These are phyloP conservation scores for Russula abietina DNA, from an alignment of 768 basidiomycete species.

Conservation along the genomic window DNA sequence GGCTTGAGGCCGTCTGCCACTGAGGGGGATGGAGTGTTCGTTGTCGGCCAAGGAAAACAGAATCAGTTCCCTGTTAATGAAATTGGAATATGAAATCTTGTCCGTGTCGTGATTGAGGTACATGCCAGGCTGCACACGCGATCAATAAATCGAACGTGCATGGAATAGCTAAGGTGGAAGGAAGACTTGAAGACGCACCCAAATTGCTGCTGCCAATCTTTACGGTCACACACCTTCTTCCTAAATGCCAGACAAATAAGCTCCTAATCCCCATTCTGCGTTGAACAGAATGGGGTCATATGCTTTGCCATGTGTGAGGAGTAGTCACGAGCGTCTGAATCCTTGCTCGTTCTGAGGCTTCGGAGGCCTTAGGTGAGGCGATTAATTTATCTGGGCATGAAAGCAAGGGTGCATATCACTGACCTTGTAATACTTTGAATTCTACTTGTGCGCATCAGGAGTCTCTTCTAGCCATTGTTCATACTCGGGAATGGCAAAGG, in stretches of 20 bases:
- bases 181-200: constrained; percentile 43
- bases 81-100: constrained; percentile 84
- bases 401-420: constrained; percentile 23
- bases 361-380: constrained; percentile 61
- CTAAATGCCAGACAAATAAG: constrained; percentile 97
- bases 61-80: constrained; percentile 97
- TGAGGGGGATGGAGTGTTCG: constrained; percentile 93
- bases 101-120: constrained; percentile 84
- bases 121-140: constrained; percentile 68
- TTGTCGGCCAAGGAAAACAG: constrained; percentile 99
- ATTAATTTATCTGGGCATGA: not conserved
- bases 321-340: constrained; percentile 86
- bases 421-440: constrained; percentile 96
- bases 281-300: constrained; percentile 84
- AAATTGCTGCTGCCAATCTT: constrained; percentile 95
- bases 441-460: constrained; percentile 74
- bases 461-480: constrained; percentile 85
- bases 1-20: constrained; percentile 93
- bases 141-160: not conserved
- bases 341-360: constrained; percentile 91
- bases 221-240: constrained; percentile 97
- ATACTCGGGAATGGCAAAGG: constrained; percentile 97
- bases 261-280: constrained; percentile 74
- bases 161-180: no score
- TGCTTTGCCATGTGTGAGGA: constrained; percentile 90